These are phyloP conservation scores for Quercus dentata DNA, from an alignment of 306 rosid species.

Conservation along the genomic window DNA sequence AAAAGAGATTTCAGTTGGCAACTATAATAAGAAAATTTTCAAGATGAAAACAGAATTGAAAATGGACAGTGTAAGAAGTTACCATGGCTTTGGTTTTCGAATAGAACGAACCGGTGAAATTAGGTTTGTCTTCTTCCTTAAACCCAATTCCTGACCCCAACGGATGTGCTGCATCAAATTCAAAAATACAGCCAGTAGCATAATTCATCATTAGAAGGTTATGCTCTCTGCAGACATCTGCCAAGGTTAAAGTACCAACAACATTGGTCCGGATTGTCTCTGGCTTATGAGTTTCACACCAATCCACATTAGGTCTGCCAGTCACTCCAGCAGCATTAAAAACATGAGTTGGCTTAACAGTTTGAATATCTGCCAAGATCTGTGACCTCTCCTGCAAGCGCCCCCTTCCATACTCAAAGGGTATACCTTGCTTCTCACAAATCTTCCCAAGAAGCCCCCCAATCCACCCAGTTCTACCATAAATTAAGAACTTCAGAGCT, in stretches of 20 bases:
- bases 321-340: constrained; percentile 52
- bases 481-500: constrained; percentile 46
- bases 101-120: constrained; percentile 38
- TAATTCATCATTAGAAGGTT: constrained; percentile 42
- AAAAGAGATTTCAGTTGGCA: not conserved
- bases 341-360: constrained; percentile 48
- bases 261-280: constrained; percentile 43
- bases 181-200: constrained; percentile 43
- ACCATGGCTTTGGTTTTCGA: constrained; percentile 54
- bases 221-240: constrained; percentile 44
- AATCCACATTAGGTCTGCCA: constrained; percentile 48
- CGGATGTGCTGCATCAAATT: constrained; percentile 36
- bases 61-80: not conserved
- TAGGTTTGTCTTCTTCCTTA: constrained; percentile 38
- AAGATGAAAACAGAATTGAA: not conserved
- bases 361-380: constrained; percentile 39
- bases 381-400: constrained; percentile 43
- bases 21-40: not conserved
- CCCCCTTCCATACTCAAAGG: constrained; percentile 45
- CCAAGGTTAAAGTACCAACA: constrained; percentile 41
- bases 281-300: constrained; percentile 49
- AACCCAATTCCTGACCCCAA: constrained; percentile 33
- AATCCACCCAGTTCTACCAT: constrained; percentile 54
- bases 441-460: constrained; percentile 51
- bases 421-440: constrained; percentile 44